phyloP scores from a whole-genome alignment of 768 basidiomycete genomes.

The Dentipellis fragilis region DNA sequence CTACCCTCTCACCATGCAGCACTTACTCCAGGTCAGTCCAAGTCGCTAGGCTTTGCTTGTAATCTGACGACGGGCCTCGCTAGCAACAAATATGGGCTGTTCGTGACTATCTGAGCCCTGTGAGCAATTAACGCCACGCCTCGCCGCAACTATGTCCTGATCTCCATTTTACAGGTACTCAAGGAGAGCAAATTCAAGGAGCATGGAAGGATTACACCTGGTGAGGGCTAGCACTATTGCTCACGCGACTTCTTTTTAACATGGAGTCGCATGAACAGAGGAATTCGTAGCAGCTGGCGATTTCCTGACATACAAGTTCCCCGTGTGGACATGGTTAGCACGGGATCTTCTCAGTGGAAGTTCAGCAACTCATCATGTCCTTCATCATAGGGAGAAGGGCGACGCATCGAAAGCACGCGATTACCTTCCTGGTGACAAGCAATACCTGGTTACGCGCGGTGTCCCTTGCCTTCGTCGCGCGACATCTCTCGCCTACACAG shows the following conservation, averaged over 20 bases:
- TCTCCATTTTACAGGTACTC: constrained; percentile 55
- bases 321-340: constrained; percentile 90
- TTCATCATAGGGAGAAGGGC: constrained; percentile 75
- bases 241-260: constrained; percentile 14
- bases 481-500: constrained; percentile 85
- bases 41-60: neutral
- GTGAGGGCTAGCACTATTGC: constrained; percentile 29
- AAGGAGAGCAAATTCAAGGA: constrained; percentile 99
- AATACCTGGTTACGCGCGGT: constrained; percentile 90
- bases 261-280: constrained; percentile 39
- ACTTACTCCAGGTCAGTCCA: constrained; percentile 27
- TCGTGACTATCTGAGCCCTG: constrained; percentile 88
- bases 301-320: constrained; percentile 96
- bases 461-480: constrained; percentile 96
- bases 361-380: neutral
- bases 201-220: constrained; percentile 91
- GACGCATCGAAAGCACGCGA: constrained; percentile 79
- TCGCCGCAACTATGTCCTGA: constrained; percentile 21
- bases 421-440: constrained; percentile 91
- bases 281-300: constrained; percentile 98
- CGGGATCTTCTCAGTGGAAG: constrained; percentile 3
- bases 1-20: neutral
- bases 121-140: constrained; percentile 29
- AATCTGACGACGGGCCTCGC: neutral
- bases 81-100: constrained; percentile 88